These are phyloP conservation scores for Rubia peregrina DNA, from an alignment of 305 asterid genomes.

Conservation along the genomic window DNA sequence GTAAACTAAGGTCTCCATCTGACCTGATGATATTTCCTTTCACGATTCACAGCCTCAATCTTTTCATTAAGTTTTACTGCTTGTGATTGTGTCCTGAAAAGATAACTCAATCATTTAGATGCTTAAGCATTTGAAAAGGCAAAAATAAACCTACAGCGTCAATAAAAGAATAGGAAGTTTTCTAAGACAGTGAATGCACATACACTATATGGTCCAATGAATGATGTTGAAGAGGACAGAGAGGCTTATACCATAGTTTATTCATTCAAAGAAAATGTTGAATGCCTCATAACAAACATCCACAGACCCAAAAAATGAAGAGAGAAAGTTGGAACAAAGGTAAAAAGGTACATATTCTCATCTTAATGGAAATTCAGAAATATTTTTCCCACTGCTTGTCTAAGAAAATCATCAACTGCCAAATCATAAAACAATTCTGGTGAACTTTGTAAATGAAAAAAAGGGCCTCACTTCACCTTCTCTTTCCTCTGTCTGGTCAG, in stretches of 20 bases:
- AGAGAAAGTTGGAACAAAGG: background rate
- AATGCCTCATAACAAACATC: background rate
- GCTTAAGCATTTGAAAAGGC: background rate
- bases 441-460: background rate
- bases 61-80: conserved; percentile 56
- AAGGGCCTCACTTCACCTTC: background rate
- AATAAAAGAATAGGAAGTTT: background rate
- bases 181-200: background rate
- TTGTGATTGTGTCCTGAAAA: conserved; percentile 65
- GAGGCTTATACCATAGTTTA: background rate
- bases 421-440: background rate
- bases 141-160: background rate
- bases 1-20: conserved; percentile 3
- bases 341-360: background rate
- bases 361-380: background rate
- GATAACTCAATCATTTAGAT: conserved; percentile 8
- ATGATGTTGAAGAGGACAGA: background rate
- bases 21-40: conserved; percentile 98
- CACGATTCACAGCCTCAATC: conserved; percentile 84
- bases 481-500: background rate
- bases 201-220: background rate
- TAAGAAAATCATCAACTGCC: background rate
- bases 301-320: background rate
- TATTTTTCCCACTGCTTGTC: background rate
- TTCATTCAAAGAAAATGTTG: background rate